Evolutionary conservation across 768 basidiomycete species (phyloP), one percentile per base, ranked within the genome.

Genomic region (Macrolepiota fuliginosa): DNA sequence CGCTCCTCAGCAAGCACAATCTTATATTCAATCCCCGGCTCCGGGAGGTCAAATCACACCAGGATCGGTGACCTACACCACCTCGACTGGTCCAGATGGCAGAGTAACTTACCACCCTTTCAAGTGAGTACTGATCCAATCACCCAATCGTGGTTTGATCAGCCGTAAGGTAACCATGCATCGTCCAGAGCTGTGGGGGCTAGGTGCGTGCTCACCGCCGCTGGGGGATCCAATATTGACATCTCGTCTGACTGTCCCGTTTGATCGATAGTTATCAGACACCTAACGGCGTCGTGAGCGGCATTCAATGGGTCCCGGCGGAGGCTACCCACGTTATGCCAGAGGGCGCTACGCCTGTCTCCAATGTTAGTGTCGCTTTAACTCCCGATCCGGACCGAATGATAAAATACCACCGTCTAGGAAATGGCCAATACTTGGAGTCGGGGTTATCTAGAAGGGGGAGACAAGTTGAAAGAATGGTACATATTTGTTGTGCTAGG

Each of bases 21-120:
- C 59, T n/a, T 59, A 50, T 58, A 1, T 22, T n/a, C 49, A 50
- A 51, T 12, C 58, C 49, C 46, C 42, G 17, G 10, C 29, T 39
- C n/a, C 40, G 5, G 47, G 29, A 63, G 68, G 75, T 46, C 80
- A 83, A 70, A 85, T 90, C 58, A 75, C 78, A 37, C 81, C 89
- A 36, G 90, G 89, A n/a, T 74, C 88, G 39, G 79, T 88, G 67
- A 90, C 88, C 22, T 92, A 90, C 64, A 89, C 89, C 0, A 90
- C 89, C 11, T 80, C 85, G 1, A 81, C 77, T 0, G 79, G 79
- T 2, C 76, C 82, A 39, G 86, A 91, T 75, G 91, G 91, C 17
- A 77, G 80, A 63, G 58, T 83, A 32, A 69, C 80, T 57, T 92
- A 92, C 70, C 87, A 91, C 68, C 81, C 85, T 12, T 92, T 91